Conservation (phyloP, 148 eudicot genomes). For the Talinum fruticosum region DNA sequence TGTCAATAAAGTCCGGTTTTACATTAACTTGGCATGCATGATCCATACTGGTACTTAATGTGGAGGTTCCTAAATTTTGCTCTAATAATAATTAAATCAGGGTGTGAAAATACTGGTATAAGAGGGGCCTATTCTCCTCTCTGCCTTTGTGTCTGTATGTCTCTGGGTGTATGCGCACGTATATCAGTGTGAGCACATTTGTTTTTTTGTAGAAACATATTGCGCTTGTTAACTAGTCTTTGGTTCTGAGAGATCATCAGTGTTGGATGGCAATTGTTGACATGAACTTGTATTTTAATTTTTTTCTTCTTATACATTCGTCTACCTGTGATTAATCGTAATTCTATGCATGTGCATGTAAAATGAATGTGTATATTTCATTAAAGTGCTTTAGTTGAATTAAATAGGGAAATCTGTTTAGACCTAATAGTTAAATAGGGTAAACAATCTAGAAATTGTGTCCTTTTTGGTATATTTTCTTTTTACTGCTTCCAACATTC, state of each 20-base stretch:
- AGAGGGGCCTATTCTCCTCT: not conserved
- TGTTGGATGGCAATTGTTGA: conserved; percentile 8
- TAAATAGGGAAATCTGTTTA: not conserved
- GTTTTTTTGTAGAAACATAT: not conserved
- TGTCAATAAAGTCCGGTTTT: not conserved
- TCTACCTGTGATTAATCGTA: conserved; percentile 1
- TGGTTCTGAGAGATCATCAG: not conserved
- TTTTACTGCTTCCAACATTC: not conserved
- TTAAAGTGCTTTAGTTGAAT: not conserved
- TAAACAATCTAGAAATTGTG: not conserved
- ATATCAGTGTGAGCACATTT: not conserved
- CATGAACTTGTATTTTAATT: not conserved
- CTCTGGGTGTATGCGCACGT: not conserved
- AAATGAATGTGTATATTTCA: not conserved
- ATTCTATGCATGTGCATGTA: not conserved
- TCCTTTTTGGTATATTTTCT: not conserved
- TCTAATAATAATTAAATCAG: not conserved
- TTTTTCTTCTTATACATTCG: not conserved
- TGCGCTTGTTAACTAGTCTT: not conserved
- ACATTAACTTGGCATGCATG: not conserved
- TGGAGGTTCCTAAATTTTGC: not conserved
- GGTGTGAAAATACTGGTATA: not conserved
- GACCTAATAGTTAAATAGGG: not conserved
- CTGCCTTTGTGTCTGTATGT: not conserved
- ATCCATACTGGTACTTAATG: not conserved